Conservation (phyloP, 139 green algal genomes). For the Zygnema circumcarinatum region DNA sequence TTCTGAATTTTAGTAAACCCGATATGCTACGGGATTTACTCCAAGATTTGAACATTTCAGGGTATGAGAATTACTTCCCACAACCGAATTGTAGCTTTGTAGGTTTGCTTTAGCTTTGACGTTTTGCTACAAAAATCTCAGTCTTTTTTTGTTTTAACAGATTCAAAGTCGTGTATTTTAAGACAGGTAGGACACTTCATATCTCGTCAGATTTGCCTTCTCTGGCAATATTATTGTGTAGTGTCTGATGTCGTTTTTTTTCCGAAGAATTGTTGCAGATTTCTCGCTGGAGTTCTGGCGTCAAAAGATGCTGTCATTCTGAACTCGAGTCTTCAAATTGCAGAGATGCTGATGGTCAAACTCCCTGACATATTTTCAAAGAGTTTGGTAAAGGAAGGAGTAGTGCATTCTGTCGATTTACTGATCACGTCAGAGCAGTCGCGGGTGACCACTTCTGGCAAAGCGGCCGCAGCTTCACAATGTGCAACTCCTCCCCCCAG, state of each 20-base stretch:
- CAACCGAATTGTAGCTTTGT: no score
- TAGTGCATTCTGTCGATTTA: slow-evolving; percentile 84
- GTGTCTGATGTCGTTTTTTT: no score
- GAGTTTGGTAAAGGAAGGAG: slow-evolving; percentile 90
- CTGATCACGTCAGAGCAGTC: slow-evolving; percentile 65
- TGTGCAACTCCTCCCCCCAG: neutral
- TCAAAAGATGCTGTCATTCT: slow-evolving; percentile 68
- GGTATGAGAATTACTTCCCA: slow-evolving; percentile 36
- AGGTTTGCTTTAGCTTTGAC: no score
- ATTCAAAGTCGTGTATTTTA: no score
- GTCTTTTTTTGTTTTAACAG: no score
- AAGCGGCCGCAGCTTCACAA: neutral
- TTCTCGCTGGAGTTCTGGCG: slow-evolving; percentile 82
- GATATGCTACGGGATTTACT: slow-evolving; percentile 73
- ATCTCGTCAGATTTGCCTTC: no score
- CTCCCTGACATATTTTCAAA: slow-evolving; percentile 76
- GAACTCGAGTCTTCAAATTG: slow-evolving; percentile 67
- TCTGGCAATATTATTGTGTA: no score
- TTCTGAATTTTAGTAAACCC: slow-evolving; percentile 70
- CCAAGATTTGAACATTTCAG: slow-evolving; percentile 73
- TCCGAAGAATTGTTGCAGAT: no score
- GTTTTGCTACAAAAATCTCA: no score
- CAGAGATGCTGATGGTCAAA: slow-evolving; percentile 90
- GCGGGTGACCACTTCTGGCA: neutral
- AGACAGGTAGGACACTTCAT: no score